Conservation (phyloP, 352 stramenopile species). For the Peronospora farinosa region DNA sequence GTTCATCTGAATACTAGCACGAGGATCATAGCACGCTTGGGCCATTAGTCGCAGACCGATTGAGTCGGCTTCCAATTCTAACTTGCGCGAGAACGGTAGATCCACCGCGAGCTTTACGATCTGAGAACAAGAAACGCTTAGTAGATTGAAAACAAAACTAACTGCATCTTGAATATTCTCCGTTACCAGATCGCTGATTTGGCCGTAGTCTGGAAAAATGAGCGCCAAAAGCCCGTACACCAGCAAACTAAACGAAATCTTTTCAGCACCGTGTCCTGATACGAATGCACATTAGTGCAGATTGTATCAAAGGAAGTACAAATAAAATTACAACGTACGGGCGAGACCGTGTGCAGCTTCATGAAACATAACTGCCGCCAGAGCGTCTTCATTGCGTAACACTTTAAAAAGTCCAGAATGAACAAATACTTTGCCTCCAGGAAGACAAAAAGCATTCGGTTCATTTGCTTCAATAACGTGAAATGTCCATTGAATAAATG, state of each 20-base stretch:
- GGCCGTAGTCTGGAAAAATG: conserved; percentile 45
- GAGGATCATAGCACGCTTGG: conserved; percentile 49
- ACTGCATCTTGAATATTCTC: not conserved
- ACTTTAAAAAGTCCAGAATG: conserved; percentile 69
- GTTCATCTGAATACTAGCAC: conserved; percentile 51
- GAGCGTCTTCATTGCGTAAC: conserved; percentile 48
- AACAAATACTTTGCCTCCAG: conserved; percentile 70
- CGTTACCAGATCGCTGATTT: conserved; percentile 50
- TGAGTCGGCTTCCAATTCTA: conserved; percentile 50
- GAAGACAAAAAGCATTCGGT: conserved; percentile 69
- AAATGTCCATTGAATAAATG: conserved; percentile 68
- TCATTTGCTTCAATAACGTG: conserved; percentile 59
- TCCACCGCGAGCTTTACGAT: conserved; percentile 47
- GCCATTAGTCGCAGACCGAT: conserved; percentile 56
- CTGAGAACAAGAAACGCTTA: conserved; percentile 13
- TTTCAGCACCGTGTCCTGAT: conserved; percentile 60
- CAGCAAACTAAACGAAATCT: conserved; percentile 59
- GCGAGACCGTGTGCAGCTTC: conserved; percentile 63
- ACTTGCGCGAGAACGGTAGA: conserved; percentile 48
- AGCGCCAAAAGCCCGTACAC: conserved; percentile 49
- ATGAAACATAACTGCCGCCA: conserved; percentile 67
- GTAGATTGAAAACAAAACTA: not conserved
- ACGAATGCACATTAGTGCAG: not conserved
- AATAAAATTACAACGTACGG: conserved; percentile 25
- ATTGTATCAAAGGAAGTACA: not conserved